Evolutionary conservation across 148 eudicot genomes (phyloP), one percentile per base, ranked within the genome.

Genomic region (Rhododendron griersonianum): DNA sequence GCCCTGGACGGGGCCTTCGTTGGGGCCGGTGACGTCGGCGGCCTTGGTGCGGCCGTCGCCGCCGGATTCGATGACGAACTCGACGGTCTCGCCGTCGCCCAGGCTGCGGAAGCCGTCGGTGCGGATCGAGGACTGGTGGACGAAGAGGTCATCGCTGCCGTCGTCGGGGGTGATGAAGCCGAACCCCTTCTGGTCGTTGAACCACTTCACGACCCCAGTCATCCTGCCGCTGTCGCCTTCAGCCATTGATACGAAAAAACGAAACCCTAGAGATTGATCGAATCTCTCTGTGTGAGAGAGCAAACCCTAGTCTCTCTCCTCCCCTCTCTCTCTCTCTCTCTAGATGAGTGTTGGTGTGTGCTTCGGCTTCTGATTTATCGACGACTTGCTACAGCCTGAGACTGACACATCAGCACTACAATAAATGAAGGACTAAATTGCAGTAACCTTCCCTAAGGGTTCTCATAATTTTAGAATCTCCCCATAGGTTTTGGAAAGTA

Each of bases 141-240:
- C 94, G 86, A 92, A 92, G 16, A 92, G 92, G 83, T 92, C 94
- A 0, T 90, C 94, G 51, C 92, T 80, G n/a, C 93, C 94, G 44
- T 92, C 90, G 61, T 85, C 55, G 0, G 94, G 94, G 16, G 94
- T 91, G 47, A 92, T 92, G 89, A 92, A 92, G 0, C 94, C 94
- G 13, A 90, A 92, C 0, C 94, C 94, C 87, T 92, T 92, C 30
- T 84, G 84, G 82, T 90, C 93, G 76, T 89, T 92, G 85, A 92
- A 92, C 94, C 94, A 92, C 89, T 92, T 92, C 30, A 92, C 94
- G 7, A 63, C 51, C 8, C 93, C 94, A 69, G 81, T 90, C 84
- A 84, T 7, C 84, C 92, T 86, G 18, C 28, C 75, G 16, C 28
- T 80, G 2, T 87, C 87, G 11, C 87, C 88, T 28, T 88, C 87